These are phyloP conservation scores for Echites panduratus DNA, from an alignment of 257 asterid species.

Conservation along the genomic window DNA sequence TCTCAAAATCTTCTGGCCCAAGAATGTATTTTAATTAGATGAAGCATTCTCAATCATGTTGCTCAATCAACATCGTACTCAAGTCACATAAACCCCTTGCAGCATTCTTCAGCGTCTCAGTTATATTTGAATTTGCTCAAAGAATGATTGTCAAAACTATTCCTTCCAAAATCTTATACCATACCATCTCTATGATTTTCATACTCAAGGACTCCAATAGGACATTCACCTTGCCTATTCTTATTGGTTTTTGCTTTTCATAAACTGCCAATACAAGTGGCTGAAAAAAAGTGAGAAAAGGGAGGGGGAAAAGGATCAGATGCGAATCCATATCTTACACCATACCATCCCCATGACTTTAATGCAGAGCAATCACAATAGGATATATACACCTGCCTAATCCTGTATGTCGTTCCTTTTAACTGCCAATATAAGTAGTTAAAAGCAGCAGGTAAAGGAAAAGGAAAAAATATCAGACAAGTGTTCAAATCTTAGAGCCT, in stretches of 20 bases:
- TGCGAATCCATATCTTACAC: background rate
- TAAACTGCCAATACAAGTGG: background rate
- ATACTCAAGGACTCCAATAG: background rate
- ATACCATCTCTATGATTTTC: background rate
- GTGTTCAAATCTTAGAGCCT: background rate
- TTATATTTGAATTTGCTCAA: background rate
- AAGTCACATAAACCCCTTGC: background rate
- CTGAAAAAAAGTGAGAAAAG: background rate
- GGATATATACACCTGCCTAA: background rate
- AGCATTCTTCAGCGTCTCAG: background rate
- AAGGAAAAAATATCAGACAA: background rate
- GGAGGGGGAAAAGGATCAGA: background rate
- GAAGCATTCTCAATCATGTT: background rate
- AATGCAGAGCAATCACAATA: background rate
- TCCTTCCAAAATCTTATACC: background rate
- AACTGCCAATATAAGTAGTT: background rate
- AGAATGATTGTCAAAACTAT: background rate
- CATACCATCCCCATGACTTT: background rate
- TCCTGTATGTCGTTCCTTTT: background rate
- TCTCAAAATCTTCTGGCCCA: background rate
- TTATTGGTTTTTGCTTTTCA: background rate
- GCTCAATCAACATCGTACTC: background rate
- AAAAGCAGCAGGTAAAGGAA: background rate
- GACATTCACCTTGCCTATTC: background rate
- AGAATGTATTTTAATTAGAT: too few species aligned